phyloP scores from a whole-genome alignment of 2,329 filamentous ascomycete species.

The Colletotrichum trifolii region DNA sequence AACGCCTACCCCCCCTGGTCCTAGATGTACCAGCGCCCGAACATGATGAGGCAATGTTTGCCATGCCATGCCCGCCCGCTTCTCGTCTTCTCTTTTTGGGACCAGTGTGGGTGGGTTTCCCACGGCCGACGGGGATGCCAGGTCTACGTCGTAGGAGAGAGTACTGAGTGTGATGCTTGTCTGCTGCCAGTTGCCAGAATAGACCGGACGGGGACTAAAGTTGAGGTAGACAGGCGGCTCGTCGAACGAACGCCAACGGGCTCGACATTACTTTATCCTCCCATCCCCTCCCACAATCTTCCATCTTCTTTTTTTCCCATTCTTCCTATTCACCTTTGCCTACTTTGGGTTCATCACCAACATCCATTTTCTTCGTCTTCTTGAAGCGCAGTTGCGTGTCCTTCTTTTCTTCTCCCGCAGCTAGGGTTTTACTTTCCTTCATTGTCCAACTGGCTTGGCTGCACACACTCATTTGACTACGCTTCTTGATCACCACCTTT shows the following conservation, averaged over 20 bases:
- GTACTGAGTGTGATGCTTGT: conserved; percentile 25
- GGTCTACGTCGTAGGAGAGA: too few relatives aligned
- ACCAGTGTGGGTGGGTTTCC: conserved; percentile 11
- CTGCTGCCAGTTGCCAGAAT: conserved; percentile 34
- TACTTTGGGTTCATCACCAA: conserved; percentile 41
- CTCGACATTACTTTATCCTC: conserved; percentile 36
- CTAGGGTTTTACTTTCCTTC: conserved; percentile 55
- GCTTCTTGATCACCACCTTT: conserved; percentile 52
- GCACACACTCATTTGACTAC: conserved; percentile 65
- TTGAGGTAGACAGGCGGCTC: too few relatives aligned
- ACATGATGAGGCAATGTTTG: conserved; percentile 44
- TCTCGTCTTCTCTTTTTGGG: conserved; percentile 20
- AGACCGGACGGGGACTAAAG: conserved; percentile 12
- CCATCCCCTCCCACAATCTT: conserved; percentile 33
- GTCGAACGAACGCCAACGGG: conserved; percentile 15
- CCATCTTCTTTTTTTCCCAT: conserved; percentile 30
- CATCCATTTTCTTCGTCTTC: conserved; percentile 51
- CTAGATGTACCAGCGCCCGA: conserved; percentile 47
- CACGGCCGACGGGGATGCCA: too few relatives aligned
- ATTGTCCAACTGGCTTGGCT: conserved; percentile 68
- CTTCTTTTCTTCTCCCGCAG: conserved; percentile 56
- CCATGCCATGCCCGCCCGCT: conserved; percentile 34
- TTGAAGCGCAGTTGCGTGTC: conserved; percentile 47
- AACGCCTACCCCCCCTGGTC: conserved; percentile 43
- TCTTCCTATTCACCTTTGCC: conserved; percentile 43